Evolutionary conservation across 2,329 filamentous ascomycete genomes (phyloP), one percentile per base, ranked within the genome.

Genomic region (Trichoderma hamatum): DNA sequence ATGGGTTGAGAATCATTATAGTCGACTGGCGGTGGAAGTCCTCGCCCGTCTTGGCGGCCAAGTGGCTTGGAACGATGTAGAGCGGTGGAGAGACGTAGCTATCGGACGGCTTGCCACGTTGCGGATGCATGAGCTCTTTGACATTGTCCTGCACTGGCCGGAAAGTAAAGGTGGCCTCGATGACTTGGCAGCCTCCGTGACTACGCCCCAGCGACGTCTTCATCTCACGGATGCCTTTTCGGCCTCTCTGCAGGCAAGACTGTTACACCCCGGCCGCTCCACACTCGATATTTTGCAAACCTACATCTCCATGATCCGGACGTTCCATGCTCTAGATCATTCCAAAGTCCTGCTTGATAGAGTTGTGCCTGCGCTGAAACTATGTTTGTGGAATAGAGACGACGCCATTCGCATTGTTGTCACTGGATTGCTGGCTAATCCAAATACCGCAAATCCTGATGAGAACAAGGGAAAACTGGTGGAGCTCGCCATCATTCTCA

Each of bases 381-480:
- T 90, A n/a, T 94, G 94, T 73, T 81, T 95, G 16, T 91, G 91
- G 73, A 89, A 90, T 69, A 85, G 91, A 67, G 91, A 93, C 70
- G 92, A 95, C 76, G 92, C 92, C 1, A 91, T 93, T 49, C 87
- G 90, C 30, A 90, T 93, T 60, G 91, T 95, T 32, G 92, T 94
- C 56, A 88, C 88, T 0, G 92, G 92, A 52, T 83, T 94, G 51
- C 82, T 95, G 5, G 87, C 90, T 5, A 89, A 88, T 67, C 80
- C 86, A 1, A 83, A 82, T 19, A 86, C 88, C 67, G 78, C 82
- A 69, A 85, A 88, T 69, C 78, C 83, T 69, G 75, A 79, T 21
- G 78, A 80, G 52, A 76, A 79, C 70, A 83, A 79, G 69, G 84
- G 77, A 72, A 90, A 81, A 76, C 86, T 92, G 4, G 82, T 87